phyloP scores from a whole-genome alignment of 1,284 basidiomycete species.

The Anthracocystis setariae region DNA sequence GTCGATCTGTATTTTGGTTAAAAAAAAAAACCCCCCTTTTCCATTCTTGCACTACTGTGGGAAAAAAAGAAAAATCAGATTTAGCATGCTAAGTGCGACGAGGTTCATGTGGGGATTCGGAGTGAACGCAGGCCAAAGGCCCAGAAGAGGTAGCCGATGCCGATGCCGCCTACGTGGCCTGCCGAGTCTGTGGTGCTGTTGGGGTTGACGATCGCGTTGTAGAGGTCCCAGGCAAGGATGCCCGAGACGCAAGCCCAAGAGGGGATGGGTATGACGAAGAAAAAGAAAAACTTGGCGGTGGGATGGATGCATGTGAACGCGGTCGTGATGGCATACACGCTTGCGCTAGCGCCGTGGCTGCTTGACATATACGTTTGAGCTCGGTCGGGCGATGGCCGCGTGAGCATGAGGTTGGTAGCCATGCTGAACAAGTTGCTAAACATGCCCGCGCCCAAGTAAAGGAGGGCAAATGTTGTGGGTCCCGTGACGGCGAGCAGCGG shows the following conservation, averaged over 20 bases:
- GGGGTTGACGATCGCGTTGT: constrained; percentile 70
- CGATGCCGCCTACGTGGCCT: constrained; percentile 81
- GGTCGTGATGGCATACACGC: constrained; percentile 76
- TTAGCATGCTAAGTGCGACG: too few relatives aligned
- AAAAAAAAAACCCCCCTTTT: background rate
- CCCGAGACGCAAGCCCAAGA: constrained; percentile 82
- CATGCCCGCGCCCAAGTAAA: constrained; percentile 76
- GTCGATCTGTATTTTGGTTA: constrained; percentile 66
- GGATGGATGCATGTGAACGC: constrained; percentile 79
- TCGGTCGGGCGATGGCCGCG: background rate
- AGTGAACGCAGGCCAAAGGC: constrained; percentile 25
- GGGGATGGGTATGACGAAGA: constrained; percentile 78
- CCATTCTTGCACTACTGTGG: background rate
- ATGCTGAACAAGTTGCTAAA: constrained; percentile 71
- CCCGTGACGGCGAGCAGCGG: constrained; percentile 78
- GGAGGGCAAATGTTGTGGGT: constrained; percentile 75
- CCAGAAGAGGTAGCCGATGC: constrained; percentile 73
- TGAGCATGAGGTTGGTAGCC: constrained; percentile 70
- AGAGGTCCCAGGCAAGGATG: constrained; percentile 79
- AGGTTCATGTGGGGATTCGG: constrained; percentile 7
- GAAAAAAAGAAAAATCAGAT: too few relatives aligned
- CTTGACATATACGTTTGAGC: background rate
- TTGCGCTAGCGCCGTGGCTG: constrained; percentile 65
- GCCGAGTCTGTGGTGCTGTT: constrained; percentile 73
- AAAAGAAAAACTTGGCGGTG: constrained; percentile 77